A percentile compares a stretch with the other conserved stretches of the same genome.
Evolutionary conservation across 345 rosid genomes (phyloP).

Genomic region (Lumnitzera racemosa): DNA sequence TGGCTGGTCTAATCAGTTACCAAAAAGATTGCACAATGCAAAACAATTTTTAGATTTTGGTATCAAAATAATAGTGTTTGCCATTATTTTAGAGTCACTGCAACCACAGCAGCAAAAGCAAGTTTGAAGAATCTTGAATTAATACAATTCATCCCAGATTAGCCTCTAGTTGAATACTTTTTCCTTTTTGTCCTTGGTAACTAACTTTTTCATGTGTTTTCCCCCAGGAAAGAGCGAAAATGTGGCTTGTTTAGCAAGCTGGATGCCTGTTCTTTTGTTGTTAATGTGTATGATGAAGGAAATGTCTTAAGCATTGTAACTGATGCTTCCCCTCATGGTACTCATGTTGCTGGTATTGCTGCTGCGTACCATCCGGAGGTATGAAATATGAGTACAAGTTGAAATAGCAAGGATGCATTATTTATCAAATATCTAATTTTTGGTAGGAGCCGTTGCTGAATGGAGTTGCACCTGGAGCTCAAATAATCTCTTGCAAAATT

Average conservation of each 20-base stretch:
- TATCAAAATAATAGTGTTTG: too few species aligned
- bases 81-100: too few species aligned
- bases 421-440: conserved; percentile 8
- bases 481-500: conserved; percentile 92
- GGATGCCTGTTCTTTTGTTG: conserved; percentile 87
- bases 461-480: conserved; percentile 99
- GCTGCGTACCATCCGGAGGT: conserved; percentile 94
- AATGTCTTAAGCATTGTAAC: conserved; percentile 85
- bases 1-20: too few species aligned
- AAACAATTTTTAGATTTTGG: too few species aligned
- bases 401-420: too few species aligned
- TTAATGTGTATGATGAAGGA: conserved; percentile 76
- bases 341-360: conserved; percentile 99
- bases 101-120: too few species aligned
- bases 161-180: background rate
- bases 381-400: background rate
- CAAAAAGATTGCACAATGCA: too few species aligned
- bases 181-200: background rate
- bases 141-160: background rate
- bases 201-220: background rate
- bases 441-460: conserved; percentile 81
- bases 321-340: conserved; percentile 93
- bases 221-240: conserved; percentile 74
- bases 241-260: conserved; percentile 85
- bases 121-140: too few species aligned